Conservation (phyloP, 2,329 filamentous ascomycete genomes). For the Scedosporium minutisporum region DNA sequence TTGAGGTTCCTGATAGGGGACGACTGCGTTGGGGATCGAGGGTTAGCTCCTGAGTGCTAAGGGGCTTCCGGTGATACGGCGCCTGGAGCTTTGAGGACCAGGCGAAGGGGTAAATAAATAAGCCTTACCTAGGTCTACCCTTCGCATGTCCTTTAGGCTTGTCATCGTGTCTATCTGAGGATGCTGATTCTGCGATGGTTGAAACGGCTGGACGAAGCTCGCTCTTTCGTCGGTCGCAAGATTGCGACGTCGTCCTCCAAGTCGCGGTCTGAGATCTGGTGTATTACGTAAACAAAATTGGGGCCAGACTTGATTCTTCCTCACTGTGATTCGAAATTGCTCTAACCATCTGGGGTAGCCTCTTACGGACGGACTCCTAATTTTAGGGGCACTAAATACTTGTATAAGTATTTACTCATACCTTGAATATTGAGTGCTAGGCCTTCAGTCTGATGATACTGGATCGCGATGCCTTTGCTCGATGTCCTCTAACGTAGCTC, state of each 20-base stretch:
- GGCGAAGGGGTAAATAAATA: not conserved
- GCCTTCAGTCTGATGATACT: too few relatives aligned
- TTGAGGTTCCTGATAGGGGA: slow-evolving; percentile 74
- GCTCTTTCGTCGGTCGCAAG: not conserved
- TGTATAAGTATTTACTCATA: too few relatives aligned
- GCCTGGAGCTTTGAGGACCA: slow-evolving; percentile 5
- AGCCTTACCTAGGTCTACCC: slow-evolving; percentile 59
- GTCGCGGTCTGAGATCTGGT: too few relatives aligned
- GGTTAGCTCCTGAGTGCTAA: not conserved
- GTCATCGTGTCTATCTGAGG: slow-evolving; percentile 38
- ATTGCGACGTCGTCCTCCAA: not conserved
- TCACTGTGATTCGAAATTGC: too few relatives aligned
- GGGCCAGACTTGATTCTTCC: too few relatives aligned
- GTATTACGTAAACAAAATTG: too few relatives aligned
- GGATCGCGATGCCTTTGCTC: too few relatives aligned
- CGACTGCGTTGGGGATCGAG: slow-evolving; percentile 44
- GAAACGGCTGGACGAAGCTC: not conserved
- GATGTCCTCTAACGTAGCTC: too few relatives aligned
- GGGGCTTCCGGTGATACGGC: not conserved
- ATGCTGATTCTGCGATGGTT: not conserved
- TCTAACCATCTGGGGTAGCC: too few relatives aligned
- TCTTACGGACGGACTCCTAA: too few relatives aligned
- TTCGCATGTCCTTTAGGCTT: slow-evolving; percentile 66
- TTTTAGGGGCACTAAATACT: too few relatives aligned
- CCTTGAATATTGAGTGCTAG: too few relatives aligned